These are phyloP conservation scores for Cystobasidium sp. DNA, from an alignment of 1,284 basidiomycete species.

Conservation along the genomic window DNA sequence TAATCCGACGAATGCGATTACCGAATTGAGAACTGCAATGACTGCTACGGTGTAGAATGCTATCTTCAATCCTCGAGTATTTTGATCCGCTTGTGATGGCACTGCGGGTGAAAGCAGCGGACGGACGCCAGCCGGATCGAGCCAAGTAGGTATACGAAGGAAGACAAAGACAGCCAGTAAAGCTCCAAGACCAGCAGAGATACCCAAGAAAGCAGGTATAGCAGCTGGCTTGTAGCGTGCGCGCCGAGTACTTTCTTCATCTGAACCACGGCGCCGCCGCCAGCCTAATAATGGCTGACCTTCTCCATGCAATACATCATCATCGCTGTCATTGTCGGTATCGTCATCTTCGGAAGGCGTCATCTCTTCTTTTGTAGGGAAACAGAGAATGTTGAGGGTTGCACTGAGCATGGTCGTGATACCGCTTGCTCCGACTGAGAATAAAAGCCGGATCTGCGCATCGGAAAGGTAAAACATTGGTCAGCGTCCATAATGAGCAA, in stretches of 20 bases:
- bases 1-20: slow-evolving; percentile 7
- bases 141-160: slow-evolving; percentile 44
- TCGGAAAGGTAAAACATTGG: background rate
- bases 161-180: slow-evolving; percentile 50
- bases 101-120: background rate
- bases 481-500: background rate
- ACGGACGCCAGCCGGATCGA: slow-evolving; percentile 1
- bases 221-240: slow-evolving; percentile 11
- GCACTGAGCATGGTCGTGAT: slow-evolving; percentile 42
- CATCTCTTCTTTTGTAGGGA: background rate
- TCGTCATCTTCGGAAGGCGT: background rate
- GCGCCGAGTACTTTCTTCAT: background rate
- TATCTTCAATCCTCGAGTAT: slow-evolving; percentile 1
- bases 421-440: slow-evolving; percentile 29
- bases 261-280: background rate
- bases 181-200: slow-evolving; percentile 47
- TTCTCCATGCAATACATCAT: background rate
- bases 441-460: slow-evolving; percentile 25
- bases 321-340: background rate
- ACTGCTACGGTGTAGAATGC: slow-evolving; percentile 35
- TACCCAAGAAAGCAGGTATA: slow-evolving; percentile 48
- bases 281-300: slow-evolving; percentile 33
- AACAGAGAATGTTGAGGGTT: slow-evolving; percentile 6
- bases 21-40: slow-evolving; percentile 30
- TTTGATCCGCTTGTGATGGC: background rate